phyloP scores from a whole-genome alignment of 306 rosid genomes.

The Ochetophila trinervis region DNA sequence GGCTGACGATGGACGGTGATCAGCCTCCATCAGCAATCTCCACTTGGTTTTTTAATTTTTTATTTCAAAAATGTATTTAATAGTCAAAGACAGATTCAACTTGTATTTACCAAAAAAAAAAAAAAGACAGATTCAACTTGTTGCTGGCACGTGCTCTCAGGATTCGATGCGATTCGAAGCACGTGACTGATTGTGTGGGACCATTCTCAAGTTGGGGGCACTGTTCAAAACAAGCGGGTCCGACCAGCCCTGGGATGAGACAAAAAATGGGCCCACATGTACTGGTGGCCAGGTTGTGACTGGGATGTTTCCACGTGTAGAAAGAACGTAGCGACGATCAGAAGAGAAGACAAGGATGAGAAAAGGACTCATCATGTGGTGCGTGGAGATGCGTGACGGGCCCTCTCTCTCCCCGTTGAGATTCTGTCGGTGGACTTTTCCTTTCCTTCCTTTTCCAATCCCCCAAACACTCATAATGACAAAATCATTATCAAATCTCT shows the following conservation, averaged over 20 bases:
- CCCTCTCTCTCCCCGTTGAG: background rate
- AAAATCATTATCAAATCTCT: slow-evolving; percentile 14
- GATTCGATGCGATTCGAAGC: slow-evolving; percentile 9
- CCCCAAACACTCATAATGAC: background rate
- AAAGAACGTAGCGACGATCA: background rate
- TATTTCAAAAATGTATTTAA: too few species aligned
- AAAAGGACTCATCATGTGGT: slow-evolving; percentile 10
- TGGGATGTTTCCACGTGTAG: too few species aligned
- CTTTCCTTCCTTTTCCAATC: background rate
- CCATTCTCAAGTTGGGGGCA: background rate
- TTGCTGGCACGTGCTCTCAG: background rate
- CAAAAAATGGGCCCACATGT: too few species aligned
- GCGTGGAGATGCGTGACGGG: slow-evolving; percentile 24
- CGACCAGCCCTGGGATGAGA: background rate
- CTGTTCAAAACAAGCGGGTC: background rate
- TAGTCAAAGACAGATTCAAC: too few species aligned
- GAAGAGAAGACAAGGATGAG: background rate
- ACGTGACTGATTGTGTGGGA: slow-evolving; percentile 2
- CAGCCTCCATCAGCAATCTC: too few species aligned
- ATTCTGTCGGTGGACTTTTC: slow-evolving; percentile 19
- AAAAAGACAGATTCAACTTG: too few species aligned
- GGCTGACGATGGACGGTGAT: too few species aligned
- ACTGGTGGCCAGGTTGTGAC: too few species aligned
- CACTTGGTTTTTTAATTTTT: too few species aligned
- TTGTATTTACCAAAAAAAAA: too few species aligned